Evolutionary conservation across 2,329 filamentous ascomycete species (phyloP), one percentile per base, ranked within the genome.

Genomic region (Fusarium begoniae): DNA sequence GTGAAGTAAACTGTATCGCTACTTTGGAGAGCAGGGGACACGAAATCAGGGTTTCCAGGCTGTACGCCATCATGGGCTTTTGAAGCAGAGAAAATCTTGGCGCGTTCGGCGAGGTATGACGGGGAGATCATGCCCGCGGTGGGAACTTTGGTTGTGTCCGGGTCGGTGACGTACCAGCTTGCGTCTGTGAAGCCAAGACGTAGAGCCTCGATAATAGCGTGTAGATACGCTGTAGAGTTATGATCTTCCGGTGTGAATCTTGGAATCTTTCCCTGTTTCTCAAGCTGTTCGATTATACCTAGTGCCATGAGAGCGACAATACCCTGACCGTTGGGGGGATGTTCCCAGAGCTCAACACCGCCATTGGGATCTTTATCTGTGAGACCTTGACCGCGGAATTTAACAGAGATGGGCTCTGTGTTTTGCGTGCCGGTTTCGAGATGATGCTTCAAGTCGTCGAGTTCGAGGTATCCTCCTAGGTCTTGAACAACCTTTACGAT

Each of bases 1-100:
- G 92, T 91, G 80, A 98, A 97, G 85, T 98, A 98, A 35, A 98
- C 96, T 0, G 96, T 98, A 82, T 99, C 96, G 81, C 92, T 93
- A 83, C 93, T 93, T 72, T 91, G 92, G 69, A 97, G 90, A 0
- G 96, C 96, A 0, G 95, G 95, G 4, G 81, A 94, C 5, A 76
- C 65, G 40, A 80, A 93, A 0, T 78, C 71, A 0, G 86, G 87
- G 30, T 85, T 78, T 63, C 95, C 96, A 79, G 94, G 93, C 48
- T 90, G 84, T 2, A 92, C 82, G 13, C 87, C 84, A 1, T 86
- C 81, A 74, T 93, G 93, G 2, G 92, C 82, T 60, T 89, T 89
- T 2, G 87, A 85, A 2, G 90, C 80, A 66, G 88, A 81, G 77
- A 91, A 91, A 11, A 92, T 85, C 68, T 84, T 81, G 12, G 89